These are phyloP conservation scores for Suaeda aralocaspica DNA, from an alignment of 148 eudicot genomes.

Conservation along the genomic window DNA sequence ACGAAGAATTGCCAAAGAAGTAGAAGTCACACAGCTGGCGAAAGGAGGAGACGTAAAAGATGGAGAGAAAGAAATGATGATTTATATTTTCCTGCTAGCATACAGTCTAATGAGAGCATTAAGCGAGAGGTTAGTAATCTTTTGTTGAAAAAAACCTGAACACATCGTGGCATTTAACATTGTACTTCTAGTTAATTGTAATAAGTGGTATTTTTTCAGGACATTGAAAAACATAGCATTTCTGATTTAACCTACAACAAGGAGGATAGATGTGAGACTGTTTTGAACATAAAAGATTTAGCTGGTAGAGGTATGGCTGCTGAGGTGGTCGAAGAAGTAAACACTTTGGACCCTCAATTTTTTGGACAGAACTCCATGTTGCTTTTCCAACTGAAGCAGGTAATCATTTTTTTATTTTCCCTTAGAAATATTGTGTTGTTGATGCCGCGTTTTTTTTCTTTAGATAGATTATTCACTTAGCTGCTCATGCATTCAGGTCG, in stretches of 20 bases:
- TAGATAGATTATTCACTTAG: not conserved
- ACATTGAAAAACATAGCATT: constrained; percentile 24
- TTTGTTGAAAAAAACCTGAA: constrained; percentile 13
- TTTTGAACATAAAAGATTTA: constrained; percentile 74
- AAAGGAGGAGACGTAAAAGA: constrained; percentile 75
- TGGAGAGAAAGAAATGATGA: constrained; percentile 79
- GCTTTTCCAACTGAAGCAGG: constrained; percentile 95
- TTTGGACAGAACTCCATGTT: constrained; percentile 54
- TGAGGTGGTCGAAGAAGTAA: constrained; percentile 84
- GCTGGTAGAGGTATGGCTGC: constrained; percentile 82
- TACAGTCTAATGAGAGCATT: constrained; percentile 28
- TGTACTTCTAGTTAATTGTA: constrained; percentile 5
- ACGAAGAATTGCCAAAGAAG: constrained; percentile 39
- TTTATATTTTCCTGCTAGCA: constrained; percentile 31
- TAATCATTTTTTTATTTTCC: constrained; percentile 14
- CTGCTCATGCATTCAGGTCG: constrained; percentile 53
- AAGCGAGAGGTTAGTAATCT: constrained; percentile 34
- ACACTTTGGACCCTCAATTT: constrained; percentile 62
- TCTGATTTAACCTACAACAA: constrained; percentile 24
- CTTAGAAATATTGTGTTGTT: not conserved
- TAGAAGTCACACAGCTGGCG: constrained; percentile 47
- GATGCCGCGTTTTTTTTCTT: not conserved
- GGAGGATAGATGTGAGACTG: constrained; percentile 55
- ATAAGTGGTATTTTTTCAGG: constrained; percentile 29
- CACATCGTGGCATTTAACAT: not conserved